Evolutionary conservation across 257 asterid species (phyloP), one percentile per base, ranked within the genome.

Genomic region (Anisodus acutangulus): DNA sequence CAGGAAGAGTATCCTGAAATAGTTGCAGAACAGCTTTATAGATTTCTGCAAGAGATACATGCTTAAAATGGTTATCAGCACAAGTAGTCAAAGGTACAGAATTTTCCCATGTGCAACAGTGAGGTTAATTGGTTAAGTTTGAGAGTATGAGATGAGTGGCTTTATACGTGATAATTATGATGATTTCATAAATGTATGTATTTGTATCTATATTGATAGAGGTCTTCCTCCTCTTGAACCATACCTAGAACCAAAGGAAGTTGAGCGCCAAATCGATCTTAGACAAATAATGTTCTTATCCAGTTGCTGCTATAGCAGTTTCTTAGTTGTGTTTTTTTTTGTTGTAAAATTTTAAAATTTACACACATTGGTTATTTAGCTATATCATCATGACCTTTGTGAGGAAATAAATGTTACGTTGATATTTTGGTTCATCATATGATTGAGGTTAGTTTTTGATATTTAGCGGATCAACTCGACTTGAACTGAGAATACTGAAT

Each of bases 1-100:
- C 99, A 96, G 59, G 99, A 96, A 89, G 98, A 96, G 90, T 92
- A 91, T 80, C 98, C 98, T 16, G 89, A 89, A 88, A 89, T 63
- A 62, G 93, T 93, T 82, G 98, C 98, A 4, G 97, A 93, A 83
- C 95, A 95, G 83, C 89, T 95, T 11, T 91, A 89, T 80, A 87
- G 72, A 57, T 93, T 93, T 89, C 88, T 95, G 91, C 90, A 85
- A 55, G 93, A 94, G 89, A 91, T 76, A 16, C 84, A 83, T 84
- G 88, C 86, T 86, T 84, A 67, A 69, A 39, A 26, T 11, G 49
- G 63, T 59, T 60, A 49, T 66, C 35, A 51, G 13, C 81, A 51
- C 62, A 76, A 22, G 81, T 13, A 53, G 64, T 53, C 81, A 76
- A 84, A 90, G 92, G 91, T 89, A 86, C 49, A n/a, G 43, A 53